These are phyloP conservation scores for Sistotremastrum suecicum DNA, from an alignment of 768 basidiomycete genomes.

Conservation along the genomic window DNA sequence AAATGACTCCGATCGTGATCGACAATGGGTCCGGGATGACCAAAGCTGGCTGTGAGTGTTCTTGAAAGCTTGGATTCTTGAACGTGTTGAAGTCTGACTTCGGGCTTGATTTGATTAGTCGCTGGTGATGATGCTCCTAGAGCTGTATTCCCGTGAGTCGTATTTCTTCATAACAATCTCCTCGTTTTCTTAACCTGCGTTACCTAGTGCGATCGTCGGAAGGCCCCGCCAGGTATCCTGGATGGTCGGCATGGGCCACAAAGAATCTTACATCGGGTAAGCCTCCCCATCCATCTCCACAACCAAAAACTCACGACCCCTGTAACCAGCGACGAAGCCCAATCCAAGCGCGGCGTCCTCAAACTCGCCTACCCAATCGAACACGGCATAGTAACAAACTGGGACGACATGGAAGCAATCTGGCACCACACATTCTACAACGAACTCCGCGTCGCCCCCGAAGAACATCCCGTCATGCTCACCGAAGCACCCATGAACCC, in stretches of 20 bases:
- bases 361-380: conserved; percentile 89
- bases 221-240: conserved; percentile 90
- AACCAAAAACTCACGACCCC: conserved; percentile 5
- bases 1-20: conserved; percentile 40
- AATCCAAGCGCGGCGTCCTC: conserved; percentile 90
- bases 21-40: conserved; percentile 99
- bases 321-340: conserved; percentile 62
- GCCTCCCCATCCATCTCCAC: conserved; percentile 12
- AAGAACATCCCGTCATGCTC: conserved; percentile 60
- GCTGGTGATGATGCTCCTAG: conserved; percentile 80
- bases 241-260: conserved; percentile 96
- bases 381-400: conserved; percentile 93
- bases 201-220: conserved; percentile 73
- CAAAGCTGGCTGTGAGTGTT: conserved; percentile 83
- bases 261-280: conserved; percentile 92
- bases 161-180: not conserved
- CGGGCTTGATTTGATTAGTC: conserved; percentile 12
- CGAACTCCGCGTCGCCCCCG: conserved; percentile 63
- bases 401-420: conserved; percentile 99
- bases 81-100: conserved; percentile 1
- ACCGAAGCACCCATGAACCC: conserved; percentile 66
- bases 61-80: not conserved
- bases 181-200: not conserved
- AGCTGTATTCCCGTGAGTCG: conserved; percentile 86
- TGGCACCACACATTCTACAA: conserved; percentile 97